Conservation (phyloP, 306 rosid genomes). For the Ammopiptanthus mongolicus region DNA sequence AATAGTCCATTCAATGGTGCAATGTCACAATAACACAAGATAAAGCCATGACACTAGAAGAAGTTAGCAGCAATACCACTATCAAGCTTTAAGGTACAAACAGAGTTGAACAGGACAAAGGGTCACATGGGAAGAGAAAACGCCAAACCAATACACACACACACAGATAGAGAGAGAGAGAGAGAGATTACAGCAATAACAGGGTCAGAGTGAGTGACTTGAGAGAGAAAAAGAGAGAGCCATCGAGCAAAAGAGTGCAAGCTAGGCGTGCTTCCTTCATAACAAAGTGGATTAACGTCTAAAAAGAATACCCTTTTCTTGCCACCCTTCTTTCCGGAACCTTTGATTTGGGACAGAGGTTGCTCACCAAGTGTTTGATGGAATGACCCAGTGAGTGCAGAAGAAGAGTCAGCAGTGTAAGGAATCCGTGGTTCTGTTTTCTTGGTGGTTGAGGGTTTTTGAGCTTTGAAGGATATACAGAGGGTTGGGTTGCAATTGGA, state of each 20-base stretch:
- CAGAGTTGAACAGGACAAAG: not conserved
- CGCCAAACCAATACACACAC: not conserved
- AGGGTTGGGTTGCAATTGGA: conserved; percentile 3
- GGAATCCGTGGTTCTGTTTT: conserved; percentile 21
- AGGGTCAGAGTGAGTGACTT: conserved; percentile 62
- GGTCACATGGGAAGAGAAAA: not conserved
- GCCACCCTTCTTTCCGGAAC: conserved; percentile 17
- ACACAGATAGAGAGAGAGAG: not conserved
- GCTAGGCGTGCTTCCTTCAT: conserved; percentile 65
- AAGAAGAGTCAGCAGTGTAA: not conserved
- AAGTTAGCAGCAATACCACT: not conserved
- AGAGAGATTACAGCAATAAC: conserved; percentile 59
- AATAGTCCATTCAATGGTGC: not conserved
- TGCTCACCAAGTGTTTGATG: conserved; percentile 33
- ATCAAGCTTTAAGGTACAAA: not conserved
- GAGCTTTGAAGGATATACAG: conserved; percentile 16
- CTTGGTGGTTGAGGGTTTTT: conserved; percentile 1
- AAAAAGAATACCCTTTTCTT: conserved; percentile 67
- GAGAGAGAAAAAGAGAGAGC: conserved; percentile 60
- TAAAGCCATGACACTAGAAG: not conserved
- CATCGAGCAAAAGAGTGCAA: conserved; percentile 60
- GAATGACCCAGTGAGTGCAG: conserved; percentile 9
- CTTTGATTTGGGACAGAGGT: not conserved
- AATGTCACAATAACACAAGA: not conserved
- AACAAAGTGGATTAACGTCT: conserved; percentile 84